A percentile compares a stretch with the other conserved stretches of the same genome.
These are phyloP conservation scores for Calonectria hawksworthii DNA, from an alignment of 2,329 filamentous ascomycete species.

Conservation along the genomic window DNA sequence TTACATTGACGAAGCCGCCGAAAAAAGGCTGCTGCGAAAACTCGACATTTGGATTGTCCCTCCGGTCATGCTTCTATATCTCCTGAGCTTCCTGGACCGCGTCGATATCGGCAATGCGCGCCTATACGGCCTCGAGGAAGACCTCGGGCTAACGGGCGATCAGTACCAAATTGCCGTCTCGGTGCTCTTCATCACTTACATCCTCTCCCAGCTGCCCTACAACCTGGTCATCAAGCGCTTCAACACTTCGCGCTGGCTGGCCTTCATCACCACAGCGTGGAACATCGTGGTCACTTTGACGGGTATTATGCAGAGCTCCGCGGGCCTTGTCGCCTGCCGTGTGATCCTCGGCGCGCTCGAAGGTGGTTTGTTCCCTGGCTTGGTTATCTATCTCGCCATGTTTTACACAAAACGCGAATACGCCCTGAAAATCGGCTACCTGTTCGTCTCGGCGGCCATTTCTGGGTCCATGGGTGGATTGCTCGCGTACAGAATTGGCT, in stretches of 20 bases:
- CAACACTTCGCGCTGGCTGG: conserved; percentile 49
- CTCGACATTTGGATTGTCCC: conserved; percentile 74
- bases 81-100: conserved; percentile 52
- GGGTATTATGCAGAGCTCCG: conserved; percentile 56
- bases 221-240: conserved; percentile 58
- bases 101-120: conserved; percentile 69
- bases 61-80: conserved; percentile 72
- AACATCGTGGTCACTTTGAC: conserved; percentile 62
- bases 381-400: conserved; percentile 47
- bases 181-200: conserved; percentile 53
- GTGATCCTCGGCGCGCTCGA: conserved; percentile 62
- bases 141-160: conserved; percentile 68
- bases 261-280: conserved; percentile 52
- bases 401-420: conserved; percentile 46
- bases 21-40: conserved; percentile 64
- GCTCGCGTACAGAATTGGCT: conserved; percentile 51
- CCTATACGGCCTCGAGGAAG: conserved; percentile 73
- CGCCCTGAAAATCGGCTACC: conserved; percentile 42
- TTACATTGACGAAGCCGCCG: conserved; percentile 48
- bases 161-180: conserved; percentile 66
- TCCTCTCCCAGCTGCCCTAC: conserved; percentile 57
- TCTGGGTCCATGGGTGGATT: conserved; percentile 45
- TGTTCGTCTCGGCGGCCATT: conserved; percentile 44
- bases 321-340: conserved; percentile 55
- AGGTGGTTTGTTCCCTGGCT: conserved; percentile 60